Evolutionary conservation across 208 protist genomes (phyloP), one percentile per base, ranked within the genome.

Genomic region (Balamuthia mandrillaris): DNA sequence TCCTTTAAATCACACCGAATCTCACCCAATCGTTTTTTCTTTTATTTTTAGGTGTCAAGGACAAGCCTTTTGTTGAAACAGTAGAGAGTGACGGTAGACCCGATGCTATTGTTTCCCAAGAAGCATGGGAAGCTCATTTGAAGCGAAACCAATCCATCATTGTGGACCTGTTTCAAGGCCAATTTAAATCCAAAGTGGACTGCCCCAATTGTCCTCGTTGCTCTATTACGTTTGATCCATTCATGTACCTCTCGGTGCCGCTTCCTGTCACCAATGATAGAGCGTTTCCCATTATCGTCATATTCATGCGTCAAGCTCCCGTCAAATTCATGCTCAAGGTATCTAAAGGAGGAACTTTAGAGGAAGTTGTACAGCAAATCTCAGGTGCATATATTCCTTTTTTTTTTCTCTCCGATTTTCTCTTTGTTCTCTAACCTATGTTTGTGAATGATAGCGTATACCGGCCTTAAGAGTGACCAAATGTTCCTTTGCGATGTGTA

Each of bases 71-170:
- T 86, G 90, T 94, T 21, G 94, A 97, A 81, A 86, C 87, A 12
- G 93, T 96, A 41, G 85, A 91, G n/a, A 95, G 96, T 85, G 88
- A 87, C 42, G 81, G 68, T 42, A 90, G 96, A 65, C 89, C 95
- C 3, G 89, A 90, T 49, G 54, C 51, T 44, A 66, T 95, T 79
- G 90, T 97, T 14, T 93, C 95, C 27, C 39, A 86, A 18, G 90
- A 96, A 33, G 95, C 94, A 70, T 98, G 96, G 96, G 85, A 95
- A 16, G 91, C 94, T 83, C 96, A 96, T 79, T 78, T 97, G 9
- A 88, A 92, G 51, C 87, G 91, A 61, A 98, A 99, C 84, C 90
- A 93, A 29, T 98, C 96, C 0, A 81, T 97, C n/a, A 93, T 99
- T n/a, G 79, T 85, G 21, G 88, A 91, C 47, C 54, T 92, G 16